These are phyloP conservation scores for Pseudogymnoascus sp. DNA, from an alignment of 2,329 filamentous ascomycete species.

Conservation along the genomic window DNA sequence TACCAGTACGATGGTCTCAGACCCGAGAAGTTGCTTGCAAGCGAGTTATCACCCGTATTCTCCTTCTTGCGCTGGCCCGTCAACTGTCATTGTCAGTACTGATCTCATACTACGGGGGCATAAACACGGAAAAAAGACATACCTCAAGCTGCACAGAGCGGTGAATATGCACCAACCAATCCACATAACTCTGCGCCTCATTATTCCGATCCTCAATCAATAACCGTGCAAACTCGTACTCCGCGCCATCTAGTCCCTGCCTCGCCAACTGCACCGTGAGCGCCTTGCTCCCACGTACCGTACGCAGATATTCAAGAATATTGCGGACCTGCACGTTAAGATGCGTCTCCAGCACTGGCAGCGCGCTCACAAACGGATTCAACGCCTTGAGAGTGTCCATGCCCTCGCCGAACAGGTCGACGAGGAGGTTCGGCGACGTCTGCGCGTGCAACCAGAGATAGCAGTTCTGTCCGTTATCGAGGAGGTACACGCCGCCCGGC, in stretches of 20 bases:
- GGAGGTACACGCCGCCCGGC: slow-evolving; percentile 84
- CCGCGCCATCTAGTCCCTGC: slow-evolving; percentile 86
- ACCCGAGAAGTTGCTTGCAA: slow-evolving; percentile 48
- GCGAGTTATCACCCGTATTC: slow-evolving; percentile 42
- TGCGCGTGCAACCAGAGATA: slow-evolving; percentile 88
- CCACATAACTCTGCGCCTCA: slow-evolving; percentile 94
- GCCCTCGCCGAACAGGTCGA: slow-evolving; percentile 80
- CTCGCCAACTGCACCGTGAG: slow-evolving; percentile 82
- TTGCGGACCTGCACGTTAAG: slow-evolving; percentile 93
- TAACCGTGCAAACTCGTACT: slow-evolving; percentile 90
- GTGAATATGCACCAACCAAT: slow-evolving; percentile 95
- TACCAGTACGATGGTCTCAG: slow-evolving; percentile 54
- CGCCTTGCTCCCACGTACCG: slow-evolving; percentile 75
- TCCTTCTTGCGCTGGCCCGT: slow-evolving; percentile 65
- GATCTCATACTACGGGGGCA: background rate
- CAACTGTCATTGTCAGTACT: slow-evolving; percentile 37
- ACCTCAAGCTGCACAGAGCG: slow-evolving; percentile 86
- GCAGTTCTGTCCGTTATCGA: slow-evolving; percentile 90
- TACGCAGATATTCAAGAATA: slow-evolving; percentile 76
- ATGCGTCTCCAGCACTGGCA: slow-evolving; percentile 83
- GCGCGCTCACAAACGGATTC: slow-evolving; percentile 68
- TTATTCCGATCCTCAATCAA: slow-evolving; percentile 94
- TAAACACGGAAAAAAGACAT: slow-evolving; percentile 26
- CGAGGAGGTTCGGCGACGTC: slow-evolving; percentile 82
- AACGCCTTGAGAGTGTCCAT: slow-evolving; percentile 62